Percentiles rank a stretch among this genome's conserved stretches.
Conservation (phyloP, 495 filamentous ascomycete species). For the Polyplosphaeria fusca region DNA sequence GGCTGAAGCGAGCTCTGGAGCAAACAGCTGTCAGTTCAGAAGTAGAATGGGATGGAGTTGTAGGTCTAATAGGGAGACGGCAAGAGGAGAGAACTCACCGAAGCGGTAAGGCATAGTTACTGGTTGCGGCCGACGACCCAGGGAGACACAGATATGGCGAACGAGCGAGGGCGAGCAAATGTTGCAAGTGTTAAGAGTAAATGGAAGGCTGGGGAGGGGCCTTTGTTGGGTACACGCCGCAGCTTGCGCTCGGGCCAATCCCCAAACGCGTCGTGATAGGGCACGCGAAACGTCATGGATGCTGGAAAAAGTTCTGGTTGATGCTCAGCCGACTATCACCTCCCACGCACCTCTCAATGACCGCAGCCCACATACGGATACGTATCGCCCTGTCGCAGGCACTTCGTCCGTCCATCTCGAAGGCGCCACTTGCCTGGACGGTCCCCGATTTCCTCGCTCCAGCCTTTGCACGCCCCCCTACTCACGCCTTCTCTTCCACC, state of each 20-base stretch:
- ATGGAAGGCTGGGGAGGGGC: too few relatives aligned
- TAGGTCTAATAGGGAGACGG: too few relatives aligned
- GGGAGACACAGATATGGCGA: too few relatives aligned
- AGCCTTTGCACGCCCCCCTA: constrained; percentile 2
- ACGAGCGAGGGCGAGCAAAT: too few relatives aligned
- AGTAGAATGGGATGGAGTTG: too few relatives aligned
- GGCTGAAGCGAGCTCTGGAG: constrained; percentile 57
- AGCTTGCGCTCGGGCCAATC: neutral
- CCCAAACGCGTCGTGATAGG: neutral
- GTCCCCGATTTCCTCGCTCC: constrained; percentile 29
- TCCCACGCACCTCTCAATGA: constrained; percentile 16
- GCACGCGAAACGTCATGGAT: constrained; percentile 25
- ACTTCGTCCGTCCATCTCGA: constrained; percentile 12
- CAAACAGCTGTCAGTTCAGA: constrained; percentile 6
- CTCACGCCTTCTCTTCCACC: constrained; percentile 15
- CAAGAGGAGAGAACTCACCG: constrained; percentile 13
- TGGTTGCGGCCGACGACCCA: too few relatives aligned
- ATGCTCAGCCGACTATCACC: neutral
- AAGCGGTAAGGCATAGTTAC: constrained; percentile 31
- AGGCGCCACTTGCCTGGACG: neutral
- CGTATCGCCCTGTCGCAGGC: constrained; percentile 25
- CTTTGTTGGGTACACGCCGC: too few relatives aligned
- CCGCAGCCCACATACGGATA: constrained; percentile 26
- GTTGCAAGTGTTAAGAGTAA: too few relatives aligned
- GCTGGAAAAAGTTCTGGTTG: constrained; percentile 4